Conservation (phyloP, 2,329 filamentous ascomycete genomes). For the Incumbomyces lentus region DNA sequence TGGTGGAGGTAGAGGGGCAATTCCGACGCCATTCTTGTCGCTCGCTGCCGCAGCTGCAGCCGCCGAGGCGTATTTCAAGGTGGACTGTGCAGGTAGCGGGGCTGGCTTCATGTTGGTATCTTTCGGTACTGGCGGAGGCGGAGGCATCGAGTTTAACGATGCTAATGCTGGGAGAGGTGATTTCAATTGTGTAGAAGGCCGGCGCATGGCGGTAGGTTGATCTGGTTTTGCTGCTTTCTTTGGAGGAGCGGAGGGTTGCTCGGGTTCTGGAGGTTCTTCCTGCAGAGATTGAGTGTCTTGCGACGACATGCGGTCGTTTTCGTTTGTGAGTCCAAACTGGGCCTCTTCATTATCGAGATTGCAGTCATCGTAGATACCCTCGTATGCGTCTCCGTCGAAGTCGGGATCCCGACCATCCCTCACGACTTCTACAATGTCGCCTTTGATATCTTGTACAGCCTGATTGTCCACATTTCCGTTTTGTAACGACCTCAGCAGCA, state of each 20-base stretch:
- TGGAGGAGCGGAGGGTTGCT: conserved; percentile 46
- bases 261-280: conserved; percentile 55
- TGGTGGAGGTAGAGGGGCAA: conserved; percentile 84
- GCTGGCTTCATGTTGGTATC: conserved; percentile 81
- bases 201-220: conserved; percentile 45
- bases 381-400: conserved; percentile 69
- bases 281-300: conserved; percentile 89
- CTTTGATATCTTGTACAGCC: conserved; percentile 78
- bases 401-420: conserved; percentile 79
- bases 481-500: conserved; percentile 79
- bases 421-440: conserved; percentile 91
- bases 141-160: conserved; percentile 60
- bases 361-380: conserved; percentile 89
- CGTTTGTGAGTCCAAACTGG: conserved; percentile 65
- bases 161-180: conserved; percentile 79
- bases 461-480: conserved; percentile 85
- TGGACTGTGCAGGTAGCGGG: conserved; percentile 68
- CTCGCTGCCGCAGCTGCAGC: conserved; percentile 85
- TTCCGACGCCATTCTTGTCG: conserved; percentile 80
- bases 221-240: conserved; percentile 48
- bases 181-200: conserved; percentile 81
- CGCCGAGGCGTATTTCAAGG: conserved; percentile 91
- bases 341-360: conserved; percentile 89
- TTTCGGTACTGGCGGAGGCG: conserved; percentile 32
- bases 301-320: conserved; percentile 83